Evolutionary conservation across 139 green algal species (phyloP).

Genomic region (Tetraselmis chui): DNA sequence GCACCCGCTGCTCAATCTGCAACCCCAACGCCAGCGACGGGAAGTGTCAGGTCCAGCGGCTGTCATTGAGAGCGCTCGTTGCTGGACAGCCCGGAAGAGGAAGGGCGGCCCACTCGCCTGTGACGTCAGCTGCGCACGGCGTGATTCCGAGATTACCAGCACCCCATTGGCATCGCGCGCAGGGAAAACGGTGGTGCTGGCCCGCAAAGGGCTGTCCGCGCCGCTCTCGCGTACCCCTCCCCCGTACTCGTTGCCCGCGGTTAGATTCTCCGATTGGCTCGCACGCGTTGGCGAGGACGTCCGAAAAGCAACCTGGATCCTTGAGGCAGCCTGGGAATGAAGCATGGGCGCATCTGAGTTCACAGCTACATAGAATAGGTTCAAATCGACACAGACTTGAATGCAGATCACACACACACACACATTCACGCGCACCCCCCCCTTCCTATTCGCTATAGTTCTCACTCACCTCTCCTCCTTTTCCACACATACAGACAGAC

Average conservation of each 20-base stretch:
- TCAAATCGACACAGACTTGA: too few relatives aligned
- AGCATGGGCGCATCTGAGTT: too few relatives aligned
- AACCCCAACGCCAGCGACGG: background rate
- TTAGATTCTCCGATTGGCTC: background rate
- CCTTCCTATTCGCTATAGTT: too few relatives aligned
- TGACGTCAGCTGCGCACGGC: background rate
- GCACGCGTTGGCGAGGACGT: background rate
- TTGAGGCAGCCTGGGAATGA: background rate
- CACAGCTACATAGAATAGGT: too few relatives aligned
- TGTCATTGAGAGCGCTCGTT: too few relatives aligned
- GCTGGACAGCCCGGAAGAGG: too few relatives aligned
- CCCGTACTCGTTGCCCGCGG: background rate
- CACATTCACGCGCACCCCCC: too few relatives aligned
- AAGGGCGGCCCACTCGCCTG: background rate
- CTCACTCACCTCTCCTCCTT: too few relatives aligned
- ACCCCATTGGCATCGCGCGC: background rate
- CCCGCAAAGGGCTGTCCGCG: background rate
- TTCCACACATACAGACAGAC: too few relatives aligned
- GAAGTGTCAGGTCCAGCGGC: too few relatives aligned
- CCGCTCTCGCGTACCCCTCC: background rate
- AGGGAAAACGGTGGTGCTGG: background rate
- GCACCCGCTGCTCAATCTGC: background rate
- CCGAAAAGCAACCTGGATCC: background rate
- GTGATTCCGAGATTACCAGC: background rate
- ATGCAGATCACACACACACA: too few relatives aligned